Evolutionary conservation across 805 yeast genomes (phyloP), one percentile per base, ranked within the genome.

Genomic region (Maudiozyma pseudohumilis): DNA sequence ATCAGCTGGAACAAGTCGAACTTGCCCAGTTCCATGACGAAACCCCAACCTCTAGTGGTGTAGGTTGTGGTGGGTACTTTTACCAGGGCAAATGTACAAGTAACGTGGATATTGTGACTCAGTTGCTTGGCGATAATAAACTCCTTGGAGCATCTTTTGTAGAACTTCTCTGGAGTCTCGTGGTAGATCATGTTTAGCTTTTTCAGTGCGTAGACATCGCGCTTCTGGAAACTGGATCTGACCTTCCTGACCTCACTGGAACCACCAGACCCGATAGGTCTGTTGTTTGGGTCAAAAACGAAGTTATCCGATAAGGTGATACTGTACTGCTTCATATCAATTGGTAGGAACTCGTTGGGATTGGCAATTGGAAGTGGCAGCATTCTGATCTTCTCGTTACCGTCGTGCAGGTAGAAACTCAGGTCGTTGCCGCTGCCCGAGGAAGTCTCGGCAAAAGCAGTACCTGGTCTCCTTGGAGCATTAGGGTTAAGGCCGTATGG

Each of bases 1-100:
- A 80, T 71, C 35, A 74, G 52, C 40, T 69, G 66, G 51, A 75
- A 75, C 29, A 81, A 58, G 54, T 81, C 92, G 29, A 79, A 79
- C 12, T 73, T 75, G 50, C 85, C 79, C 38, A 60, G 67, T 45
- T 79, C 84, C 68, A 81, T 62, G 2, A 77, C 68, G 53, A 81
- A 72, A 2, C 89, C 92, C 92, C 92, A 82, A 2, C 84, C 80
- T 43, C 87, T 62, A 2, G 75, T 68, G 41, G 80, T 58, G 33
- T 61, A 64, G 3, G 68, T 66, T 20, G 74, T 70, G 1, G 79
- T 66, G 39, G 79, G 81, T 19, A 80, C 66, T 40, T 75, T 68
- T 13, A 80, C 55, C 18, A 80, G 49, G 9, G 72, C 74, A 44
- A 66, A 63, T 4, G 79, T 75, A 25, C 66, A 66, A 8, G 77